A percentile compares a stretch with the other conserved stretches of the same genome.
Evolutionary conservation across 805 yeast species (phyloP).

Genomic region (Saccharomyces cerevisiae): DNA sequence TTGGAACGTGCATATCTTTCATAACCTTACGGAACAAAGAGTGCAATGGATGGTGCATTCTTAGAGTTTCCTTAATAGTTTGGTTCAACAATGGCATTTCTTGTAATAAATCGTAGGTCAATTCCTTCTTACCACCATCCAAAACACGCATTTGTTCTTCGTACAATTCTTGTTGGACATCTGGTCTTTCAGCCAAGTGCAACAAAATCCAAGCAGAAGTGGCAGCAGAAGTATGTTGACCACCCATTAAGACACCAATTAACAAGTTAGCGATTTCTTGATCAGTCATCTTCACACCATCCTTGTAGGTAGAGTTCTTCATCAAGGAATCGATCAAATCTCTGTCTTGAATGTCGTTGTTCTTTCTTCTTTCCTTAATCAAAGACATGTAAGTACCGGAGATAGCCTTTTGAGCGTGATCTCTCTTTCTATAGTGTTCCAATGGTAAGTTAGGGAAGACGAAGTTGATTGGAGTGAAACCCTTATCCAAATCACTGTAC

Average conservation of each 20-base stretch:
- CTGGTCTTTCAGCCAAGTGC: conserved; percentile 82
- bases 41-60: conserved; percentile 94
- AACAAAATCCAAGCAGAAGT: conserved; percentile 92
- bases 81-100: conserved; percentile 76
- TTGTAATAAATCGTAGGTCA: conserved; percentile 76
- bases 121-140: conserved; percentile 45
- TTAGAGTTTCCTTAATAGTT: conserved; percentile 83
- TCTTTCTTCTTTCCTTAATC: conserved; percentile 62
- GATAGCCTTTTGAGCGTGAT: conserved; percentile 76
- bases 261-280: conserved; percentile 86
- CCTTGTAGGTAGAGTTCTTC: conserved; percentile 78
- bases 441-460: conserved; percentile 91
- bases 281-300: conserved; percentile 91
- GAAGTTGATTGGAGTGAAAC: conserved; percentile 92
- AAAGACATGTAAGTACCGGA: conserved; percentile 73
- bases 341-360: conserved; percentile 72
- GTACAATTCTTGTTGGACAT: conserved; percentile 72
- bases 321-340: conserved; percentile 86
- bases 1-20: conserved; percentile 71
- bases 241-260: conserved; percentile 97
- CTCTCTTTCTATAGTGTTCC: conserved; percentile 77
- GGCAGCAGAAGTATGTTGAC: conserved; percentile 95
- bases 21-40: conserved; percentile 89
- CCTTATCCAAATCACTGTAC: conserved; percentile 89
- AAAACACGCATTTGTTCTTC: conserved; percentile 64